A percentile compares a stretch with the other conserved stretches of the same genome.
These are phyloP conservation scores for Cyclotella distinguenda DNA, from an alignment of 108 stramenopile species.

Conservation along the genomic window DNA sequence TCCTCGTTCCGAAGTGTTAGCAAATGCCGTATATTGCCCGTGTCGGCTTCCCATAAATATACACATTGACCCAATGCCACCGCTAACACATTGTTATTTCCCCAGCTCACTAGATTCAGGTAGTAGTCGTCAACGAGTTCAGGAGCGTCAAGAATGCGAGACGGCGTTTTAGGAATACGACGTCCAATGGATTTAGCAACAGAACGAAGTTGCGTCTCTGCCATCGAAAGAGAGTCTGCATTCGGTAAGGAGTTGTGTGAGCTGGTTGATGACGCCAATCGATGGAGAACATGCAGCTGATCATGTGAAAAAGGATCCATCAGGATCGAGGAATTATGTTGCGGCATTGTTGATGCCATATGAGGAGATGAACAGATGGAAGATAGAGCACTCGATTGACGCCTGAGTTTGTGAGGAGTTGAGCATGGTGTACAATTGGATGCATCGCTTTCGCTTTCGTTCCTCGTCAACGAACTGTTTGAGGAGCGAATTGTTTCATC, in stretches of 20 bases:
- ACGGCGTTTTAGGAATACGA: conserved; percentile 94
- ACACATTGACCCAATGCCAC: conserved; percentile 97
- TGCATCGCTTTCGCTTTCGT: neutral
- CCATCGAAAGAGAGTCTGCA: conserved; percentile 31
- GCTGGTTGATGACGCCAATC: conserved; percentile 51
- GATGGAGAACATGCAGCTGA: conserved; percentile 47
- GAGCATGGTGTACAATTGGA: neutral
- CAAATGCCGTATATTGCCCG: conserved; percentile 93
- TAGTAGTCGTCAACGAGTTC: conserved; percentile 97
- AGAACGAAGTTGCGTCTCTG: conserved; percentile 26
- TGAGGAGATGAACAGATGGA: conserved; percentile 12
- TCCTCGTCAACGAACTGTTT: conserved; percentile 11
- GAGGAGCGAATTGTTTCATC: conserved; percentile 23
- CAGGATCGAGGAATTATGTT: neutral
- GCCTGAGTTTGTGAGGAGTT: neutral
- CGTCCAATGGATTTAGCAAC: conserved; percentile 74
- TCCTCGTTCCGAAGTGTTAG: conserved; percentile 66
- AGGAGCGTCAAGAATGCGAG: conserved; percentile 95
- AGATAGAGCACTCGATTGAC: neutral
- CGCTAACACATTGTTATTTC: conserved; percentile 91
- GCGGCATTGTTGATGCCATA: neutral
- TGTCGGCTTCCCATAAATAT: conserved; percentile 98
- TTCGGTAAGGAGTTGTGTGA: conserved; percentile 34
- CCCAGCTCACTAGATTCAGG: conserved; percentile 94
- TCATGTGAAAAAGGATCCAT: conserved; percentile 44